phyloP scores from a whole-genome alignment of 2,329 filamentous ascomycete species.

The Curvularia sp. region DNA sequence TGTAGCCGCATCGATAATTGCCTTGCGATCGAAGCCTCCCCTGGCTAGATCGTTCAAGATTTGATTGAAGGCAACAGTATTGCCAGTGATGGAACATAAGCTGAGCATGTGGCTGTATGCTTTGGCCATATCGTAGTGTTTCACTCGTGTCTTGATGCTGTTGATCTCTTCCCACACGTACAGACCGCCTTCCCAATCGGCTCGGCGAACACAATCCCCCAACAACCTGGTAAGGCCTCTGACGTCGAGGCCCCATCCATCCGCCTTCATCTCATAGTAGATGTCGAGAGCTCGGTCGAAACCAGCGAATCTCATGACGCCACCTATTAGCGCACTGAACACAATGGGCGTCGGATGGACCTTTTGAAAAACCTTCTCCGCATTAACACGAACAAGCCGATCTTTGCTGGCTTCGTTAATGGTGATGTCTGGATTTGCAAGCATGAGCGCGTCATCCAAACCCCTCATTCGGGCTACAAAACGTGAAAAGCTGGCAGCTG shows the following conservation, averaged over 20 bases:
- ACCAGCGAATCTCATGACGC: slow-evolving; percentile 55
- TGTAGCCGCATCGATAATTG: slow-evolving; percentile 32
- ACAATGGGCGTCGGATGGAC: slow-evolving; percentile 56
- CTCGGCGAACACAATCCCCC: slow-evolving; percentile 50
- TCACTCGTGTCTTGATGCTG: slow-evolving; percentile 36
- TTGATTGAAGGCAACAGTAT: slow-evolving; percentile 44
- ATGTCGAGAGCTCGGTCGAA: slow-evolving; percentile 54
- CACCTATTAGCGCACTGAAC: slow-evolving; percentile 52
- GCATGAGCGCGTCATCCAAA: slow-evolving; percentile 48
- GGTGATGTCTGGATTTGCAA: slow-evolving; percentile 49
- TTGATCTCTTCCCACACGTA: slow-evolving; percentile 56
- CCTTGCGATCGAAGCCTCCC: slow-evolving; percentile 36
- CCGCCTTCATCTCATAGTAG: slow-evolving; percentile 52
- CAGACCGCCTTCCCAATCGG: slow-evolving; percentile 47
- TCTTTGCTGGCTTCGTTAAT: slow-evolving; percentile 44
- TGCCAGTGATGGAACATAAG: slow-evolving; percentile 42
- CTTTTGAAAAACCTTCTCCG: slow-evolving; percentile 52
- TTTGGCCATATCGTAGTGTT: slow-evolving; percentile 32
- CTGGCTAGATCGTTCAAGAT: slow-evolving; percentile 38
- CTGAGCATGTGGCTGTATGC: slow-evolving; percentile 46
- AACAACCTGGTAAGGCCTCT: slow-evolving; percentile 51
- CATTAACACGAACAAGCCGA: slow-evolving; percentile 36
- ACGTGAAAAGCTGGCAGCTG: slow-evolving; percentile 42
- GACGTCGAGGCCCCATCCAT: slow-evolving; percentile 57
- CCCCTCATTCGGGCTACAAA: slow-evolving; percentile 56